Base-by-base conservation (phyloP, 495 filamentous ascomycete genomes). In the Astrothelium subdiscretum region DNA sequence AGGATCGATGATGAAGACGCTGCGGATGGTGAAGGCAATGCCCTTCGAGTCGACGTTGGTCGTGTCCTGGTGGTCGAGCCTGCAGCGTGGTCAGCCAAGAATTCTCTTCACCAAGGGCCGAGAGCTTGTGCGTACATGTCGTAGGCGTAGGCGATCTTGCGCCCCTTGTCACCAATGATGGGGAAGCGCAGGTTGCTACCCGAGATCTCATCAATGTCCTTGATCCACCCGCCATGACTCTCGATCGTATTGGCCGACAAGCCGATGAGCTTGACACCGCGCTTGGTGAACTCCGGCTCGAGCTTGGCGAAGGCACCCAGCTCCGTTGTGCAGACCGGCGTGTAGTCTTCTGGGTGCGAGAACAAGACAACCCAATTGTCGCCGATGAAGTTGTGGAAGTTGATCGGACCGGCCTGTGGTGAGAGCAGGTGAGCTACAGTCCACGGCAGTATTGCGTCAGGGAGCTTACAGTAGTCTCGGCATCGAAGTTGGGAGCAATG, bases 1-100 rank as follows among this genome's bases (percentile, higher is more conserved):
- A 61, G 94, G 95, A 81, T 97, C 94, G 75, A 98, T 95, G 80
- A 97, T 81, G 83, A 97, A 98, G 76, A 97, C 95, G 66, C 90
- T 95, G 72, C 94, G 92, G 81, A 98, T 97, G 73, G 94, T 97
- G 79, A 97, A 96, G 62, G 94, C 91, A 69, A 96, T 91, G 65
- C 91, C 94, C 85, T 97, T 97, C 71, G 84, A 78, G 75, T 95
- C 91, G 60, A 96, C 92, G 79, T 97, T 97, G 70, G 86, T 87
- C 62, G 80, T 79, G 69, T 90, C 86, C 68, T 89, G 85, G 74
- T 88, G 80, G 77, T 98, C 94, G 66, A 98, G 81, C 87, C 87
- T 90, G 71, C 35, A 40, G 35, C 12, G 8, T 20, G 54, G 48
- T 65, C 64, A 66, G 61, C 38, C 32, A 13, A 58, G 11, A 31